These are phyloP conservation scores for Fistulinella prunicolor DNA, from an alignment of 768 basidiomycete species.

Conservation along the genomic window DNA sequence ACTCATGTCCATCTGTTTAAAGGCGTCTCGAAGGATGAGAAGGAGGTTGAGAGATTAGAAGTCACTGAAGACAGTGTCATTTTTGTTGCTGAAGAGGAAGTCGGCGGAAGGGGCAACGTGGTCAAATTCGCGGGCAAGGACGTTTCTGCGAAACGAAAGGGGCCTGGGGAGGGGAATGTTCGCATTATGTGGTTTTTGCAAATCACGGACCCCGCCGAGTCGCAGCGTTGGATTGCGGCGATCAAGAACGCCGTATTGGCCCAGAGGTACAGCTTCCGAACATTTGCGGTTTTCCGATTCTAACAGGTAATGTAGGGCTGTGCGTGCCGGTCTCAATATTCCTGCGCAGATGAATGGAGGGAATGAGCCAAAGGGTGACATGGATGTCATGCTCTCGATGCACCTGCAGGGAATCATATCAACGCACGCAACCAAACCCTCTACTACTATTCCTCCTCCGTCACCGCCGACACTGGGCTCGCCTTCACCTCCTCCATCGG, in stretches of 20 bases:
- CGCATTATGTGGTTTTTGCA: conserved; percentile 58
- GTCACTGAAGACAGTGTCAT: conserved; percentile 77
- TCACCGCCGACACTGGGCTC: conserved; percentile 22
- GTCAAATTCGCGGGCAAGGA: conserved; percentile 69
- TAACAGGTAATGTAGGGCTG: conserved; percentile 42
- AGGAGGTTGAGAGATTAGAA: conserved; percentile 69
- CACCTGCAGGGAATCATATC: conserved; percentile 57
- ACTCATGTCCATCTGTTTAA: conserved; percentile 76
- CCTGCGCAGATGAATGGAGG: conserved; percentile 40
- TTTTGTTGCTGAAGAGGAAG: conserved; percentile 60
- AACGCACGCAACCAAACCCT: conserved; percentile 23
- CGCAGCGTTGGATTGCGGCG: conserved; percentile 71
- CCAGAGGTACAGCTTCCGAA: conserved; percentile 49
- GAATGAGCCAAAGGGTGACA: conserved; percentile 70
- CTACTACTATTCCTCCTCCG: conserved; percentile 7
- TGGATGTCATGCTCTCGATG: conserved; percentile 83
- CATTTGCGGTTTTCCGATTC: background rate
- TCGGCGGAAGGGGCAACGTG: conserved; percentile 47
- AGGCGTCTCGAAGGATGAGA: conserved; percentile 52
- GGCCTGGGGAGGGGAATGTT: conserved; percentile 8
- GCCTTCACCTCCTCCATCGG: conserved; percentile 28
- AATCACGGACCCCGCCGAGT: conserved; percentile 55
- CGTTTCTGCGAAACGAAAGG: conserved; percentile 42
- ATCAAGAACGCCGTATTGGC: conserved; percentile 72
- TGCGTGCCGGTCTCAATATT: conserved; percentile 63